phyloP scores from a whole-genome alignment of 441 rosid genomes.

The Francoa sonchifolia region DNA sequence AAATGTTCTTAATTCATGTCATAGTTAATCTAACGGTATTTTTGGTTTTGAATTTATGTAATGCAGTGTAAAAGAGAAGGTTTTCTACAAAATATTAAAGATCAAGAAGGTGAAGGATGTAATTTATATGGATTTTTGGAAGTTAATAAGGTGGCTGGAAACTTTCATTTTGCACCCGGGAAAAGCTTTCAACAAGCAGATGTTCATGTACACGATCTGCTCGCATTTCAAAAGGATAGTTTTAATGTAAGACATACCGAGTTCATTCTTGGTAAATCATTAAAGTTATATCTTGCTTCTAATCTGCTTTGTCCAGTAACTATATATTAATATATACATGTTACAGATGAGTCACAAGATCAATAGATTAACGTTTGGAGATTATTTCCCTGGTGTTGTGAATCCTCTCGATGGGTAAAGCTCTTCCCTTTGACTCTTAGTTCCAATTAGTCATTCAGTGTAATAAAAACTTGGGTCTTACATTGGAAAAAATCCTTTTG shows the following conservation, averaged over 20 bases:
- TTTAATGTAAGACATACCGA: constrained; percentile 63
- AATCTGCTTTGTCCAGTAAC: neutral
- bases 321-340: constrained; percentile 9
- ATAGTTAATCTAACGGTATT: too few relatives aligned
- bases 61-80: constrained; percentile 90
- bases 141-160: constrained; percentile 93
- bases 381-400: constrained; percentile 78
- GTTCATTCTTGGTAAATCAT: too few relatives aligned
- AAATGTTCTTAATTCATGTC: neutral
- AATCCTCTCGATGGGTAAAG: constrained; percentile 89
- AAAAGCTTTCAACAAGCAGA: constrained; percentile 89
- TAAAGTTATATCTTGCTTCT: too few relatives aligned
- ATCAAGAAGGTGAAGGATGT: constrained; percentile 97
- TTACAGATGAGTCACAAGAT: constrained; percentile 79
- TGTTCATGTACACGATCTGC: constrained; percentile 80
- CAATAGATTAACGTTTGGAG: constrained; percentile 74
- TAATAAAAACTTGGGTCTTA: neutral
- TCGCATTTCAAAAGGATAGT: constrained; percentile 76
- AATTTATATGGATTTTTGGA: constrained; percentile 83
- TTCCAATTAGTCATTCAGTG: constrained; percentile 3
- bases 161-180: constrained; percentile 96
- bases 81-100: constrained; percentile 72
- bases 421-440: neutral
- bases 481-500: neutral
- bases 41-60: neutral